Conservation (phyloP, 2,329 filamentous ascomycete genomes). For the Rosellinia necatrix region DNA sequence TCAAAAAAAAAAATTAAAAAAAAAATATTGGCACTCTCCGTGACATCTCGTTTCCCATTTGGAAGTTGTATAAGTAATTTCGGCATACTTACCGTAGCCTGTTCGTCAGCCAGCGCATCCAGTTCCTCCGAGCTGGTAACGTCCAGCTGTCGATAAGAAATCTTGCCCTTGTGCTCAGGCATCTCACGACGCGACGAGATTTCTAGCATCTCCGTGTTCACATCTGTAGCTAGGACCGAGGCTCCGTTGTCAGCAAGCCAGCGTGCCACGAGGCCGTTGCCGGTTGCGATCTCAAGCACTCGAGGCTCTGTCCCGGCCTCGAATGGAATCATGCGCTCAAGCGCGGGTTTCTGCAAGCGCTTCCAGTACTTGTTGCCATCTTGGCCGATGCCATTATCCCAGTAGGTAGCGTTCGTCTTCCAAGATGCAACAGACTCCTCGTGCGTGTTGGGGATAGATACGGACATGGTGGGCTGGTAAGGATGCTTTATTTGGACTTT, state of each 20-base stretch:
- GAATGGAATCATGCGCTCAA: conserved; percentile 14
- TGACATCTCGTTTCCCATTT: neutral
- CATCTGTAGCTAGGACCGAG: conserved; percentile 14
- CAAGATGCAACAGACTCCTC: conserved; percentile 17
- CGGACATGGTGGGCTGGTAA: neutral
- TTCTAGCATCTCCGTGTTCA: conserved; percentile 13
- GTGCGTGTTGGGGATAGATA: neutral
- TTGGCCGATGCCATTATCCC: conserved; percentile 19
- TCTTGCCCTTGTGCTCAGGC: conserved; percentile 12
- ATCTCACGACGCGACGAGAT: conserved; percentile 9
- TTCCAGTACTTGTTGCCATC: conserved; percentile 23
- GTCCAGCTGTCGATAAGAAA: conserved; percentile 9
- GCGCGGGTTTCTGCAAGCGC: conserved; percentile 9
- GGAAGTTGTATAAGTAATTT: neutral
- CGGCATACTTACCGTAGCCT: neutral
- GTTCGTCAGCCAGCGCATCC: neutral
- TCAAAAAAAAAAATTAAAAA: too few species aligned
- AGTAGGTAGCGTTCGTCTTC: conserved; percentile 14
- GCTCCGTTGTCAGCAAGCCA: conserved; percentile 12
- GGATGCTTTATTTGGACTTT: neutral
- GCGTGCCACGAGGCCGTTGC: conserved; percentile 22
- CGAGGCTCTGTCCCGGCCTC: neutral
- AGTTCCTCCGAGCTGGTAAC: conserved; percentile 6
- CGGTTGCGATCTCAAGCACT: conserved; percentile 16
- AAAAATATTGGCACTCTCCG: neutral